Evolutionary conservation across 495 filamentous ascomycete species (phyloP).

Genomic region (Pseudevernia furfuracea): DNA sequence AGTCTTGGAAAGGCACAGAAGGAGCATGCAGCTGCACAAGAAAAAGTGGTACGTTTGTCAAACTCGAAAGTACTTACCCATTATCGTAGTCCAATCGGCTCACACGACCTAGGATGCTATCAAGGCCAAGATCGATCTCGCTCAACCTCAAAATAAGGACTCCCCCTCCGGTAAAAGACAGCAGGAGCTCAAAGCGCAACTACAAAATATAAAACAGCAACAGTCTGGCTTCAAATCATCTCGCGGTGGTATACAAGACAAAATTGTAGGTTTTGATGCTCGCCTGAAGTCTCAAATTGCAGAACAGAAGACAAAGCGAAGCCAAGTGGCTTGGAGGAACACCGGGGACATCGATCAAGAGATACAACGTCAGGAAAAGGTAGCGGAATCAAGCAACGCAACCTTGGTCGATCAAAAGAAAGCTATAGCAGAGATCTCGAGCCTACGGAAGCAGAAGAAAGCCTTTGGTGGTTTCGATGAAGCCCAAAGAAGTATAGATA

Average conservation of each 20-base stretch:
- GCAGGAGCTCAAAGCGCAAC: constrained; percentile 69
- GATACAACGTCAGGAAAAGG: constrained; percentile 69
- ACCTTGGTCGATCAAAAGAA: constrained; percentile 96
- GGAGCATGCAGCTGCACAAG: constrained; percentile 63
- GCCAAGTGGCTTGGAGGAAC: constrained; percentile 71
- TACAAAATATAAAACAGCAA: constrained; percentile 63
- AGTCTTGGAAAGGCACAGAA: constrained; percentile 71
- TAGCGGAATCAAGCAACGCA: constrained; percentile 79
- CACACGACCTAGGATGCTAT: constrained; percentile 58
- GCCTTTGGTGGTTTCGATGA: constrained; percentile 76
- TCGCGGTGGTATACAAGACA: constrained; percentile 65
- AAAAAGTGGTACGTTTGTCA: constrained; percentile 60
- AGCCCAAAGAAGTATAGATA: constrained; percentile 74
- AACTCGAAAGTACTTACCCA: constrained; percentile 1
- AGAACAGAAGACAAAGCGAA: constrained; percentile 75
- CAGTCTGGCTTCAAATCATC: constrained; percentile 77
- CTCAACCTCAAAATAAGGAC: constrained; percentile 66
- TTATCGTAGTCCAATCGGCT: neutral
- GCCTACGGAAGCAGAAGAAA: constrained; percentile 80
- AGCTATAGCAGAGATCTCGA: constrained; percentile 72
- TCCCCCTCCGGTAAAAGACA: constrained; percentile 67
- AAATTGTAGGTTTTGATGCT: constrained; percentile 78
- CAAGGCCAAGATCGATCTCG: constrained; percentile 75
- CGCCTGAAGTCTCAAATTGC: constrained; percentile 70
- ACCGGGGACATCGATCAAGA: constrained; percentile 79